Evolutionary conservation across 345 rosid genomes (phyloP).

Genomic region (Ceriops decandra): DNA sequence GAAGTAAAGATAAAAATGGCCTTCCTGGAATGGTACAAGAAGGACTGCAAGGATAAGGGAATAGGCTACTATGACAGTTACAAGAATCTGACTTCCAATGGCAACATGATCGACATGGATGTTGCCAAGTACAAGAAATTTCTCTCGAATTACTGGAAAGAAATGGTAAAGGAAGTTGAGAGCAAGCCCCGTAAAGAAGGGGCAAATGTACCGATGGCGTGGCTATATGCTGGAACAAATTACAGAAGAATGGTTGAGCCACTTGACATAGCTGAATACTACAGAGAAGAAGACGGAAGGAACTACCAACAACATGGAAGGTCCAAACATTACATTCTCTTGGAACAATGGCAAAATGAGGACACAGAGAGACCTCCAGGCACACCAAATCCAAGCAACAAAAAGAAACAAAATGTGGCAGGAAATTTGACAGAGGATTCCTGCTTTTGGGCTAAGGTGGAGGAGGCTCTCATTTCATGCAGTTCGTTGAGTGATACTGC

Average conservation of each 20-base stretch:
- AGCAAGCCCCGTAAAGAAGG: slow-evolving; percentile 47
- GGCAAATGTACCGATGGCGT: slow-evolving; percentile 20
- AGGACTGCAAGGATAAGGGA: slow-evolving; percentile 18
- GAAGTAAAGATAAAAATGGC: slow-evolving; percentile 40
- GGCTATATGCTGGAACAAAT: slow-evolving; percentile 45
- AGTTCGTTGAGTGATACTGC: slow-evolving; percentile 13
- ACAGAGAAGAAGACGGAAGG: slow-evolving; percentile 16
- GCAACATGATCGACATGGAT: neutral
- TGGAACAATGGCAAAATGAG: slow-evolving; percentile 45
- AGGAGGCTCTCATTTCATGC: slow-evolving; percentile 47
- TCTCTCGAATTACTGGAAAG: slow-evolving; percentile 45
- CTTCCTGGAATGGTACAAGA: slow-evolving; percentile 60
- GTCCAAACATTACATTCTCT: slow-evolving; percentile 38
- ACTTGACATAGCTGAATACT: slow-evolving; percentile 69
- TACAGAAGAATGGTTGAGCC: slow-evolving; percentile 76
- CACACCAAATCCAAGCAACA: neutral
- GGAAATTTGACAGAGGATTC: slow-evolving; percentile 49
- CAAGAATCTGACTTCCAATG: slow-evolving; percentile 9
- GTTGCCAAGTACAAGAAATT: slow-evolving; percentile 16
- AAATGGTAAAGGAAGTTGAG: slow-evolving; percentile 43
- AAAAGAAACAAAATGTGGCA: slow-evolving; percentile 24
- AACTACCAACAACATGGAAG: slow-evolving; percentile 42
- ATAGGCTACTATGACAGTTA: slow-evolving; percentile 61
- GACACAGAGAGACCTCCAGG: neutral
- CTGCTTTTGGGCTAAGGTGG: slow-evolving; percentile 84